phyloP scores from a whole-genome alignment of 257 asterid species.

The Nicotiana sylvestris region DNA sequence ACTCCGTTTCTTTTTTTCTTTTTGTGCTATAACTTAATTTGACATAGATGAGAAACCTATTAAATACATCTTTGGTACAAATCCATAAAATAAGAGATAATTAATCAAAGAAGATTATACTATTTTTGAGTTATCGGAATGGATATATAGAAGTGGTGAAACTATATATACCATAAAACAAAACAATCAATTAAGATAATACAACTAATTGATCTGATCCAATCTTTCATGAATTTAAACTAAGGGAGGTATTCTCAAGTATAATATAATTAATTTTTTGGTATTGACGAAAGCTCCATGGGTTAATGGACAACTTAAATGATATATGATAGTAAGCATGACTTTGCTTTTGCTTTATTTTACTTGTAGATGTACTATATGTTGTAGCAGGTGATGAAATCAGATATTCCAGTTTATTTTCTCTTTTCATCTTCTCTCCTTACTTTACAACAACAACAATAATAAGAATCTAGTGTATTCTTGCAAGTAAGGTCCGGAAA shows the following conservation, averaged over 20 bases:
- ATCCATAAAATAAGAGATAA: neutral
- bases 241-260: neutral
- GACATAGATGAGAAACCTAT: conserved; percentile 5
- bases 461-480: too few species aligned
- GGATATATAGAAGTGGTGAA: neutral
- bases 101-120: neutral
- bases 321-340: neutral
- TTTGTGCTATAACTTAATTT: neutral
- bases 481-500: too few species aligned
- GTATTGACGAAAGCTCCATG: neutral
- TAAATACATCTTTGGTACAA: neutral
- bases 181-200: too few species aligned
- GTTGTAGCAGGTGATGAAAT: neutral
- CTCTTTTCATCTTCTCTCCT: neutral
- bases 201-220: neutral
- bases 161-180: neutral
- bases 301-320: neutral
- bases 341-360: conserved; percentile 6
- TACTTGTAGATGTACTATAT: neutral
- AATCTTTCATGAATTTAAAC: neutral
- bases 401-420: conserved; percentile 5
- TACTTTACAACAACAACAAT: neutral
- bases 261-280: conserved; percentile 1
- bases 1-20: neutral
- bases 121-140: neutral